Conservation (phyloP, 495 filamentous ascomycete species). For the Parathielavia hyrcaniae region DNA sequence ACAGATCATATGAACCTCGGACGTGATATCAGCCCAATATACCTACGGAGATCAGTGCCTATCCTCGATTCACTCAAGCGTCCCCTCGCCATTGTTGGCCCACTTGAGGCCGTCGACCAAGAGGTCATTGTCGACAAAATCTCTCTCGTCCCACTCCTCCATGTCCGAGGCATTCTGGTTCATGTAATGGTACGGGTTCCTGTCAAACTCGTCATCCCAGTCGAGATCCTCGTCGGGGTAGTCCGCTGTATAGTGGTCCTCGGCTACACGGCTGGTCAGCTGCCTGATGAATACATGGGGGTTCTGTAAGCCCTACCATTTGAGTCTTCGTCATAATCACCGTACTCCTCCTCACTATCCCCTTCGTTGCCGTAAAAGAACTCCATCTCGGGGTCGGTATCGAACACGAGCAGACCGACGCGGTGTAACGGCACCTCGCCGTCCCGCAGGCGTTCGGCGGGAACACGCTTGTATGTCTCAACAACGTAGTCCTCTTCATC, state of each 20-base stretch:
- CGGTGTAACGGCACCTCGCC: slow-evolving; percentile 33
- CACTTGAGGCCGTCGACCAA: background rate
- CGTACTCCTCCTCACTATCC: slow-evolving; percentile 43
- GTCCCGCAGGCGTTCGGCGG: slow-evolving; percentile 40
- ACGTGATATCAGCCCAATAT: background rate
- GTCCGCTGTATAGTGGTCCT: slow-evolving; percentile 50
- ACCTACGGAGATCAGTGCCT: background rate
- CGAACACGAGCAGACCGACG: slow-evolving; percentile 48
- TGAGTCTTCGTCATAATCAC: slow-evolving; percentile 51
- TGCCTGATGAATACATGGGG: background rate
- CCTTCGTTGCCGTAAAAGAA: slow-evolving; percentile 45
- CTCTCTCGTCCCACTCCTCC: slow-evolving; percentile 37
- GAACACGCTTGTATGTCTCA: slow-evolving; percentile 50
- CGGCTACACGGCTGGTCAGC: slow-evolving; percentile 34
- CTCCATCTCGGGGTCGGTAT: slow-evolving; percentile 46
- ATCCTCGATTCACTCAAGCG: background rate
- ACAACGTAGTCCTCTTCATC: slow-evolving; percentile 48
- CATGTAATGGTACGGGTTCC: slow-evolving; percentile 41
- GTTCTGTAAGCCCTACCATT: slow-evolving; percentile 37
- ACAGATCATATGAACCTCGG: background rate
- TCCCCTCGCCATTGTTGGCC: background rate
- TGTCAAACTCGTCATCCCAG: slow-evolving; percentile 47
- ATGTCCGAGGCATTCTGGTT: slow-evolving; percentile 43
- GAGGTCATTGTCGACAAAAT: slow-evolving; percentile 18
- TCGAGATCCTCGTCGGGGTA: slow-evolving; percentile 54